Evolutionary conservation across 352 stramenopile genomes (phyloP), one percentile per base, ranked within the genome.

Genomic region (Pythium rhizo-oryzae): DNA sequence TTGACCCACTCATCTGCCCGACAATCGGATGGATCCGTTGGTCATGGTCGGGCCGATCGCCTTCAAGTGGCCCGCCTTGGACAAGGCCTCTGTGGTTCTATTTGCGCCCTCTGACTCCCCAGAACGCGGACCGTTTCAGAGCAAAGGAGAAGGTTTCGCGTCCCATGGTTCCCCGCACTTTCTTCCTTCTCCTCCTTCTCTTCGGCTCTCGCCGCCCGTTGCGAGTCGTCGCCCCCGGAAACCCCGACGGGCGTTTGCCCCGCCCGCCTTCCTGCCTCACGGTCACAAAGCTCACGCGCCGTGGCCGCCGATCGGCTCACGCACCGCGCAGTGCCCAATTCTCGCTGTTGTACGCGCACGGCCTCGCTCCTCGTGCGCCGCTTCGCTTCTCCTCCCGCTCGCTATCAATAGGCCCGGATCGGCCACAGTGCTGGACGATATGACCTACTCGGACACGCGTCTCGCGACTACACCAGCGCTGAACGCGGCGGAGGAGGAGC

Each of bases 271-370:
- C 21, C 37, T 37, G 18, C 12, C 49, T 55, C 49, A 15, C 24
- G 9, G 49, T 55, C 49, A 37, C 49, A 55, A 55, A 55, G 49
- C 49, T 55, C 50, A 56, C 50, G 50, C 50, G 15, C 50, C 24
- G 37, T 11, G 11, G 37, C 37, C 11, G 15, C 6, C 24, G 30
- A 41, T 24, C 30, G 25, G 25, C 11, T 46, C 57, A 16, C 21
- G 33, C 35, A 50, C 19, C 18, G 30, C 37, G 24, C n/a, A 23
- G 18, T 55, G 43, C 21, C 39, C 57, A 56, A 44, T 64, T 56
- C 25, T 37, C 57, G 53, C 53, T 55, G 37, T 33, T 33, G 39
- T 44, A 13, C 33, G 18, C 21, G 8, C 30, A 4, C 28, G 12
- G 8, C 37, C 37, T 43, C 37, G 15, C 37, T 43, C 37, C 37